Evolutionary conservation across 2,329 filamentous ascomycete species (phyloP).

Genomic region (Verticillium longisporum): DNA sequence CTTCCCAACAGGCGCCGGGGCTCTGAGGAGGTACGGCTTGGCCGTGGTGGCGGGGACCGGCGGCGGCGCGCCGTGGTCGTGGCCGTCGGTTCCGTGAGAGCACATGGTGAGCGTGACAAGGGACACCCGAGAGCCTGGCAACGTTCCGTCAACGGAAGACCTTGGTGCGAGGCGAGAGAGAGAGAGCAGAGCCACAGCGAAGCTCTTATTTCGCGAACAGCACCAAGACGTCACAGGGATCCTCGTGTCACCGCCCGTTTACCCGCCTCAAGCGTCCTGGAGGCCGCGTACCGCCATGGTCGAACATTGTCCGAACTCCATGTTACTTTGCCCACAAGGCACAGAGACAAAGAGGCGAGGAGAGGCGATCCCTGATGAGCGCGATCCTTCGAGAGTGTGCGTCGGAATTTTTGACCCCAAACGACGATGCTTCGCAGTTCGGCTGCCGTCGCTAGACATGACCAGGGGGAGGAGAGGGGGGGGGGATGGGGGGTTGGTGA

Average conservation of each 20-base stretch:
- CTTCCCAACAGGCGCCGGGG: constrained; percentile 6
- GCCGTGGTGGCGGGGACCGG: constrained; percentile 7
- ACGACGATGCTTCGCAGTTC: no score
- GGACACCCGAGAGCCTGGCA: background rate
- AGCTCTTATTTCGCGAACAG: background rate
- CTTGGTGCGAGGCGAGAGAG: no score
- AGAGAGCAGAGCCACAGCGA: background rate
- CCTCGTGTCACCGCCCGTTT: background rate
- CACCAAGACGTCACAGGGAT: background rate
- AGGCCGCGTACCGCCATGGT: background rate
- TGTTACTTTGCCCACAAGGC: background rate
- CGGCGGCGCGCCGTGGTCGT: background rate
- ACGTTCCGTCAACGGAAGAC: background rate
- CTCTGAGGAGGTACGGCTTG: constrained; percentile 4
- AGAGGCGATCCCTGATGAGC: background rate
- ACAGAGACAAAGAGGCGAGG: background rate
- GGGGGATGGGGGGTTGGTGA: no score
- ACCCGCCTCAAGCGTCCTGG: background rate
- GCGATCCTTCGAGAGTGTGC: background rate
- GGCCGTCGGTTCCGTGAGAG: constrained; percentile 1
- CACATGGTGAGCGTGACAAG: background rate
- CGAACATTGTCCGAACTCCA: background rate
- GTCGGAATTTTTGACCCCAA: background rate
- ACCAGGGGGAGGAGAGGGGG: background rate
- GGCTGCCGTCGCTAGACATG: background rate